These are phyloP conservation scores for Platismatia glauca DNA, from an alignment of 495 filamentous ascomycete genomes.

Conservation along the genomic window DNA sequence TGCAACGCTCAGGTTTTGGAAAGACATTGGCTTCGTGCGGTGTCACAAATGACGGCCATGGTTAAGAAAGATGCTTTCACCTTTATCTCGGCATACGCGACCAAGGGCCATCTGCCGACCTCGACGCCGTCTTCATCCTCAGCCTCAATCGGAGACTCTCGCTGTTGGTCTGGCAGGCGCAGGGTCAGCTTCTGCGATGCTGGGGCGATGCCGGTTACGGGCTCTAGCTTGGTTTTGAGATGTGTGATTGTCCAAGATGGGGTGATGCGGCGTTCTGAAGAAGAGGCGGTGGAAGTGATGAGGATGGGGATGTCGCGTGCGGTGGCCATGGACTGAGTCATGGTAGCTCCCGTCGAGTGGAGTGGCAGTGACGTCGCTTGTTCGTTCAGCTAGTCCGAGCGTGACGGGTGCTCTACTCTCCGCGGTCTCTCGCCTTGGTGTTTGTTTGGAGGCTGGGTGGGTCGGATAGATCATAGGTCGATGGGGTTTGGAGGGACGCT, in stretches of 20 bases:
- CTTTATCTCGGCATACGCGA: slow-evolving; percentile 65
- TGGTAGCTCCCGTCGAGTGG: not conserved
- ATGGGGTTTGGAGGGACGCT: no score
- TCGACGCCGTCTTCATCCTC: slow-evolving; percentile 57
- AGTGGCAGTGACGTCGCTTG: not conserved
- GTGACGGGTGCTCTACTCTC: not conserved
- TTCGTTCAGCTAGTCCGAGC: not conserved
- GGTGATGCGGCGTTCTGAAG: slow-evolving; percentile 78
- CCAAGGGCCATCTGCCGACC: slow-evolving; percentile 53
- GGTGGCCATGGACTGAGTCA: slow-evolving; percentile 30
- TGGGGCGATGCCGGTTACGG: slow-evolving; percentile 86
- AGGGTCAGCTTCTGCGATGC: slow-evolving; percentile 64
- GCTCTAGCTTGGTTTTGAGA: slow-evolving; percentile 82
- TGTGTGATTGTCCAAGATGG: slow-evolving; percentile 86
- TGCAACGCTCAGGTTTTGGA: not conserved
- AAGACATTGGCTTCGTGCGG: not conserved
- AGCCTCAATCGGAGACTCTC: slow-evolving; percentile 49
- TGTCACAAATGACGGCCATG: not conserved
- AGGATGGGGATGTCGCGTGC: slow-evolving; percentile 76
- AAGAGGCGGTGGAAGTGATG: slow-evolving; percentile 64
- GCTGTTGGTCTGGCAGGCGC: slow-evolving; percentile 45
- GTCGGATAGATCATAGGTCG: no score
- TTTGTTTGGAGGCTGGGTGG: no score
- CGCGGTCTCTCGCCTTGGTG: no score
- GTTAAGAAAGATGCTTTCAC: slow-evolving; percentile 42